Evolutionary conservation across 169 alveolate species (phyloP).

Genomic region (Eimeria sp.): DNA sequence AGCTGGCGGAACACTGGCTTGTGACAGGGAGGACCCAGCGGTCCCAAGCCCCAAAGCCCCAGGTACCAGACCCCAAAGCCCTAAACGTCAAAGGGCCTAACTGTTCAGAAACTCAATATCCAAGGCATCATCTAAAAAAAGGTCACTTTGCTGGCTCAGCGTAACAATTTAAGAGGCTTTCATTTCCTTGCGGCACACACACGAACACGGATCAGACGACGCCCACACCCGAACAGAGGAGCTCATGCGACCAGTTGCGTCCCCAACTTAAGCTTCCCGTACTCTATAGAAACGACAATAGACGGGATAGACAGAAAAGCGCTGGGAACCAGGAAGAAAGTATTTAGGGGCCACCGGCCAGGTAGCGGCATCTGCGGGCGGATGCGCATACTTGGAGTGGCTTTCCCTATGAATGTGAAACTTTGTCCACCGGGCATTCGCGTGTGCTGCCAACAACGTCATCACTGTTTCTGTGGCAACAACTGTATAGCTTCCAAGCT

Average conservation of each 20-base stretch:
- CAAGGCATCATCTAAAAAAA: neutral
- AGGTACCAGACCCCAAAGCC: neutral
- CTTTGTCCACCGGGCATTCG: neutral
- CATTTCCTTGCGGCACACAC: neutral
- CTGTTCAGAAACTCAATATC: neutral
- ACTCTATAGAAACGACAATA: neutral
- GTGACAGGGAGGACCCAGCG: neutral
- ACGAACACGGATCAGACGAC: neutral
- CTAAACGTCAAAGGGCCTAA: neutral
- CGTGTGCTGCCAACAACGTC: neutral
- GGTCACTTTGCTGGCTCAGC: neutral
- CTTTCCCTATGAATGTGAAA: too few species aligned
- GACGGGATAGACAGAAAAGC: neutral
- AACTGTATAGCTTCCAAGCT: too few species aligned
- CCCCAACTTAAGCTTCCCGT: neutral
- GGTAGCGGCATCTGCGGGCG: neutral
- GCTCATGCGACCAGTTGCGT: neutral
- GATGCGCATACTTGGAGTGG: neutral
- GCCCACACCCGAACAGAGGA: neutral
- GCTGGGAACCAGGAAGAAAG: neutral
- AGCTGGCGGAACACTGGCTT: neutral
- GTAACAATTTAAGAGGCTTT: neutral
- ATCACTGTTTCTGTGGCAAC: neutral
- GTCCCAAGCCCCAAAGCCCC: slow-evolving; percentile 37
- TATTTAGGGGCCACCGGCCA: neutral